Conservation (phyloP, 2,329 filamentous ascomycete genomes). For the Pseudovirgaria hyperparasitica region DNA sequence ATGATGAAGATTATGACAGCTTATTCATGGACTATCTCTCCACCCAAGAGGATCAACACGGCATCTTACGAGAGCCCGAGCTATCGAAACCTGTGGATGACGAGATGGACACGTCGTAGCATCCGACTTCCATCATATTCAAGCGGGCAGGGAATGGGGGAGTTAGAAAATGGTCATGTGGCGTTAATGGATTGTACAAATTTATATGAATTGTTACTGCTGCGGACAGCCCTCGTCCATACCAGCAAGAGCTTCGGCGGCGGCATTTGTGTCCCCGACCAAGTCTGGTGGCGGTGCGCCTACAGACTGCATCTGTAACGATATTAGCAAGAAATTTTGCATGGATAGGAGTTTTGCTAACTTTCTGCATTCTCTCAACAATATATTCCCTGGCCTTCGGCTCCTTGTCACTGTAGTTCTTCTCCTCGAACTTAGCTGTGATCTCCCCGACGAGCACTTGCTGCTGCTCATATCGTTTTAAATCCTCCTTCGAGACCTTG, state of each 20-base stretch:
- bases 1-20: slow-evolving; percentile 48
- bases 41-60: slow-evolving; percentile 32
- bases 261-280: slow-evolving; percentile 77
- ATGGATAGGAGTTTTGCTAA: slow-evolving; percentile 28
- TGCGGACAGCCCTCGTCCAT: slow-evolving; percentile 49
- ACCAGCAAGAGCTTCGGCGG: slow-evolving; percentile 52
- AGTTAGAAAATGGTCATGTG: too few relatives aligned
- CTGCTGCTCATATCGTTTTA: slow-evolving; percentile 72
- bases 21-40: slow-evolving; percentile 49
- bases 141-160: too few relatives aligned
- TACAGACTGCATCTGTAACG: slow-evolving; percentile 79
- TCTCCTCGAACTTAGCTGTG: slow-evolving; percentile 74
- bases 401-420: slow-evolving; percentile 71
- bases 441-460: slow-evolving; percentile 71
- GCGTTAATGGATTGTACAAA: too few relatives aligned
- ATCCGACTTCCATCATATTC: too few relatives aligned
- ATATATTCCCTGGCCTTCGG: slow-evolving; percentile 77
- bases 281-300: slow-evolving; percentile 84
- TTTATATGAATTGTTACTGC: slow-evolving; percentile 40
- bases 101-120: slow-evolving; percentile 24
- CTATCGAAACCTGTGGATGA: slow-evolving; percentile 10
- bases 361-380: slow-evolving; percentile 96
- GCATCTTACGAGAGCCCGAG: slow-evolving; percentile 1
- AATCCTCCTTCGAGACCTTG: slow-evolving; percentile 53
- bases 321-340: slow-evolving; percentile 7